phyloP scores from a whole-genome alignment of 495 filamentous ascomycete genomes.

The Lophium mytilinum region DNA sequence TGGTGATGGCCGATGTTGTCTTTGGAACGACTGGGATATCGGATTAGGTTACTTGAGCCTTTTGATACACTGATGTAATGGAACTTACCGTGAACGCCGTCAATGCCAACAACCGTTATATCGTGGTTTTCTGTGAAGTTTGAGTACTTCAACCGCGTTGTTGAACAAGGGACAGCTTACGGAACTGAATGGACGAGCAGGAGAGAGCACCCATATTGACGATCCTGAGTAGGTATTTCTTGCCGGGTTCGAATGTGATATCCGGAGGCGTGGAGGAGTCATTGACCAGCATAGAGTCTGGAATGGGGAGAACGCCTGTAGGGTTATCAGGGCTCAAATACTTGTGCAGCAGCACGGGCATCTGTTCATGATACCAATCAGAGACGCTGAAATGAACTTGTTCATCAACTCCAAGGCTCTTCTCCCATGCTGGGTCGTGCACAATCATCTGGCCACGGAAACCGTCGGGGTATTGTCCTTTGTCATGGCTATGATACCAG shows the following conservation, averaged over 20 bases:
- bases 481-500: constrained; percentile 29
- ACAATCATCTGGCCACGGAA: constrained; percentile 18
- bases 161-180: neutral
- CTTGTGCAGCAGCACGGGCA: constrained; percentile 8
- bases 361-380: constrained; percentile 22
- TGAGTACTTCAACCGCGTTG: neutral
- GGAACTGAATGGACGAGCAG: constrained; percentile 11
- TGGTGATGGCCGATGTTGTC: constrained; percentile 8
- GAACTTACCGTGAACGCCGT: constrained; percentile 9
- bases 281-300: constrained; percentile 16
- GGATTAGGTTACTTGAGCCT: neutral
- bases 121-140: constrained; percentile 2
- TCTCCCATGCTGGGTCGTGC: constrained; percentile 14
- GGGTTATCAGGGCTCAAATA: constrained; percentile 13
- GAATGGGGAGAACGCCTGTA: constrained; percentile 10
- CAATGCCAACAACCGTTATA: constrained; percentile 14
- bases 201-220: constrained; percentile 10
- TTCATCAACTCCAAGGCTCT: constrained; percentile 6
- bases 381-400: constrained; percentile 13
- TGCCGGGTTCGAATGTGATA: constrained; percentile 7
- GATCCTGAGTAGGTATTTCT: constrained; percentile 17
- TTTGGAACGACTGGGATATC: neutral
- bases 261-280: constrained; percentile 4
- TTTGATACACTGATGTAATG: neutral
- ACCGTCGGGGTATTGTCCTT: constrained; percentile 21